Percentiles rank a stretch among this genome's conserved stretches.
phyloP scores from a whole-genome alignment of 768 basidiomycete species.

The Coprinopsis cinerea region DNA sequence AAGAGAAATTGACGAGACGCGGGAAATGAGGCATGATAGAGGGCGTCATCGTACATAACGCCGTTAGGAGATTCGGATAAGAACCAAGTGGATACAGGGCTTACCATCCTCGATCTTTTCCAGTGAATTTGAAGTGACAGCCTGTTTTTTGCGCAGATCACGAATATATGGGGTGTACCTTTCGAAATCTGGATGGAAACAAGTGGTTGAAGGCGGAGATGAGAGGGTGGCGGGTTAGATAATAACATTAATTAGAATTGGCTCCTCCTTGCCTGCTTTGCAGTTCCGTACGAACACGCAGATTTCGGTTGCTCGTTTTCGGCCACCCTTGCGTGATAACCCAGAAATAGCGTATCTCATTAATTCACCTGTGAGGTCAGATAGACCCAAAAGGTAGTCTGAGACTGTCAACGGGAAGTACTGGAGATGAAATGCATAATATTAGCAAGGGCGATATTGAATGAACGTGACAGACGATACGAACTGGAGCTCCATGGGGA shows the following conservation, averaged over 20 bases:
- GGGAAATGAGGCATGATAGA: neutral
- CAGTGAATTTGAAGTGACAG: slow-evolving; percentile 79
- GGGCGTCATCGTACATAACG: too few species aligned
- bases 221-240: neutral
- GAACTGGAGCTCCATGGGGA: slow-evolving; percentile 56
- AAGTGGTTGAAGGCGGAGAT: neutral
- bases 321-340: slow-evolving; percentile 61
- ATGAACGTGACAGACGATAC: slow-evolving; percentile 28
- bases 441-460: neutral
- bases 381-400: slow-evolving; percentile 89
- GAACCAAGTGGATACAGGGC: slow-evolving; percentile 14
- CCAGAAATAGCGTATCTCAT: slow-evolving; percentile 94
- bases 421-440: slow-evolving; percentile 32
- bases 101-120: slow-evolving; percentile 92
- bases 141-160: slow-evolving; percentile 82
- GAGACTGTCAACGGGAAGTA: slow-evolving; percentile 69
- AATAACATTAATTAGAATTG: neutral
- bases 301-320: slow-evolving; percentile 53
- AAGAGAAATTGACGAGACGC: neutral
- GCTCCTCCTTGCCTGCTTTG: slow-evolving; percentile 51
- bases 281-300: slow-evolving; percentile 70
- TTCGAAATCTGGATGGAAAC: slow-evolving; percentile 56
- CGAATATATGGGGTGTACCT: slow-evolving; percentile 61
- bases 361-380: slow-evolving; percentile 93
- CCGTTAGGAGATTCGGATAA: neutral